phyloP scores from a whole-genome alignment of 495 filamentous ascomycete species.

The Penicillium silybi region DNA sequence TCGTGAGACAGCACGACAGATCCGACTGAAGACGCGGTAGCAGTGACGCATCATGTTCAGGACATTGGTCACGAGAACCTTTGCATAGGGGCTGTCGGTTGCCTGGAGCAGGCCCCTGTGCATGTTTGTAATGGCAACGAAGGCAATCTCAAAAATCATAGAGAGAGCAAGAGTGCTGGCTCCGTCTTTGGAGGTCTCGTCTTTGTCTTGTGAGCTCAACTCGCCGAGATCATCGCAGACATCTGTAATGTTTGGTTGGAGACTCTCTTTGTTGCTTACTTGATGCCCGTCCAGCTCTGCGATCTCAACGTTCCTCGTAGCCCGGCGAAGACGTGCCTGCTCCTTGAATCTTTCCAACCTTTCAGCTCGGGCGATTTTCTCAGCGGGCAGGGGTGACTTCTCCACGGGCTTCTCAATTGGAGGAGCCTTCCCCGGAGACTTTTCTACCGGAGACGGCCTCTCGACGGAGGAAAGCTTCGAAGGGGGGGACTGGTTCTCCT shows the following conservation, averaged over 20 bases:
- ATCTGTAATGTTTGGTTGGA: slow-evolving; percentile 23
- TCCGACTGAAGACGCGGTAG: slow-evolving; percentile 27
- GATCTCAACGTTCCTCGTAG: slow-evolving; percentile 14
- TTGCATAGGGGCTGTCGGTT: slow-evolving; percentile 25
- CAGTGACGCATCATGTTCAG: slow-evolving; percentile 38
- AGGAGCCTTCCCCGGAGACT: background rate
- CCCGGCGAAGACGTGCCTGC: slow-evolving; percentile 16
- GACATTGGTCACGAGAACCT: slow-evolving; percentile 26
- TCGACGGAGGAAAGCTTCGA: background rate
- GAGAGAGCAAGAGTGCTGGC: slow-evolving; percentile 23
- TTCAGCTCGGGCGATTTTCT: slow-evolving; percentile 6
- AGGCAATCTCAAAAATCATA: slow-evolving; percentile 31
- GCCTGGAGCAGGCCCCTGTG: slow-evolving; percentile 21
- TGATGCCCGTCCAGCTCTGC: slow-evolving; percentile 43
- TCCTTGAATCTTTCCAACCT: slow-evolving; percentile 17
- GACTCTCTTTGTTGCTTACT: slow-evolving; percentile 17
- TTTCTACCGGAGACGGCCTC: slow-evolving; percentile 1
- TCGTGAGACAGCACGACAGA: slow-evolving; percentile 23
- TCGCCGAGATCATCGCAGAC: slow-evolving; percentile 18
- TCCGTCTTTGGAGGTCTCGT: slow-evolving; percentile 8
- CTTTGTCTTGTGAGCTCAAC: slow-evolving; percentile 11
- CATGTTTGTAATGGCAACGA: slow-evolving; percentile 29
- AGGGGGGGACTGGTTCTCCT: background rate
- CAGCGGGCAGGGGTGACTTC: background rate
- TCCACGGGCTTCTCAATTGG: background rate